Percentiles rank a stretch among this genome's conserved stretches.
Conservation (phyloP, 2,329 filamentous ascomycete species). For the Pyrenophora graminea region DNA sequence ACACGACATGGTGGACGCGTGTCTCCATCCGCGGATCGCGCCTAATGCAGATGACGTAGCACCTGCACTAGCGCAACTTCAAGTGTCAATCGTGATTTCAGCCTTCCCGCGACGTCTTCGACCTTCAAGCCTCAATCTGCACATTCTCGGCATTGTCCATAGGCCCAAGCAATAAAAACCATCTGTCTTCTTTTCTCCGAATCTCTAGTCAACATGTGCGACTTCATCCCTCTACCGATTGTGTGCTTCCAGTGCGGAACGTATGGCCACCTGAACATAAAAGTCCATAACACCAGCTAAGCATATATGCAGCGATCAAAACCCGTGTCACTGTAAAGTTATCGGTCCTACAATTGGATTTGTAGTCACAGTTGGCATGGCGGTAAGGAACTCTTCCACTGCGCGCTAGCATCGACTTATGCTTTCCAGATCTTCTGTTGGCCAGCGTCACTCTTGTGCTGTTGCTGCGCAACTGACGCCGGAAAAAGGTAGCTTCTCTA, state of each 20-base stretch:
- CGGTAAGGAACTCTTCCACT: constrained; percentile 46
- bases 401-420: constrained; percentile 11
- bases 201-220: constrained; percentile 20
- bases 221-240: constrained; percentile 54
- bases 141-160: background rate
- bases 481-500: constrained; percentile 55
- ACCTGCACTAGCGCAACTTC: constrained; percentile 3
- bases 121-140: constrained; percentile 1
- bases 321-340: constrained; percentile 62
- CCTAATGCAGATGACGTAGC: constrained; percentile 8
- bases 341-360: constrained; percentile 61
- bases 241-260: constrained; percentile 60
- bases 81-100: constrained; percentile 9
- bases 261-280: constrained; percentile 23
- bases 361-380: constrained; percentile 53
- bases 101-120: constrained; percentile 9
- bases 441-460: constrained; percentile 60
- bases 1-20: constrained; percentile 9
- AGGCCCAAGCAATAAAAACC: background rate
- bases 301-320: constrained; percentile 53
- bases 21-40: constrained; percentile 7
- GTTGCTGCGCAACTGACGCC: constrained; percentile 59
- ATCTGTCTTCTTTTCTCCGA: background rate
- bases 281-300: constrained; percentile 12
- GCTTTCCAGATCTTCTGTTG: constrained; percentile 56